Percentiles rank a stretch among this genome's conserved stretches.
phyloP scores from a whole-genome alignment of 78 protist species.

The Dictyostelium capitatum region DNA sequence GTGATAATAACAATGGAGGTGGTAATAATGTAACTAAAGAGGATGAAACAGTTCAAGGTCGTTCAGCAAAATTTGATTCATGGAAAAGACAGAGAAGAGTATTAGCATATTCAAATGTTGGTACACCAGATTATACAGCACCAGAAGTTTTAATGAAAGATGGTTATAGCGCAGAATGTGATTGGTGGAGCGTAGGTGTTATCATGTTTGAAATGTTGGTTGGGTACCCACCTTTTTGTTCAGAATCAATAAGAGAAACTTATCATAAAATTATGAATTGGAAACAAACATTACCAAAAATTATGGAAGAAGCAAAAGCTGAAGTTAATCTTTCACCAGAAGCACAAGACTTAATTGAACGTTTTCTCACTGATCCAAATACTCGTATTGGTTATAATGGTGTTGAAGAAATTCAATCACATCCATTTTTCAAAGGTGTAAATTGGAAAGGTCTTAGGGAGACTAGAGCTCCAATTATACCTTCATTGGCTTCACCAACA shows the following conservation, averaged over 20 bases:
- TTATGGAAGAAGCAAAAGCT: conserved; percentile 84
- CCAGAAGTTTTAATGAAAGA: conserved; percentile 93
- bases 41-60: conserved; percentile 30
- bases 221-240: conserved; percentile 93
- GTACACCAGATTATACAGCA: conserved; percentile 95
- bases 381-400: conserved; percentile 83
- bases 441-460: conserved; percentile 79
- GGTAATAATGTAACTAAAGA: conserved; percentile 52
- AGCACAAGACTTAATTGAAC: conserved; percentile 88
- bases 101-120: conserved; percentile 90
- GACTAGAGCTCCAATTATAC: conserved; percentile 80
- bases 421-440: conserved; percentile 93
- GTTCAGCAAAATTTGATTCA: conserved; percentile 80
- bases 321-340: conserved; percentile 76
- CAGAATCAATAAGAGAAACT: conserved; percentile 86
- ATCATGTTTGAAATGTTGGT: conserved; percentile 92
- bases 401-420: conserved; percentile 87
- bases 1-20: conserved; percentile 32
- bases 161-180: conserved; percentile 93
- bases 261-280: conserved; percentile 86
- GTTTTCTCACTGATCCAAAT: conserved; percentile 75
- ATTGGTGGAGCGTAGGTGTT: conserved; percentile 96
- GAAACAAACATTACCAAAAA: conserved; percentile 80
- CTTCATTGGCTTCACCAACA: conserved; percentile 29
- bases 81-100: conserved; percentile 85